These are phyloP conservation scores for Fraxinus nigra DNA, from an alignment of 305 asterid species.

Conservation along the genomic window DNA sequence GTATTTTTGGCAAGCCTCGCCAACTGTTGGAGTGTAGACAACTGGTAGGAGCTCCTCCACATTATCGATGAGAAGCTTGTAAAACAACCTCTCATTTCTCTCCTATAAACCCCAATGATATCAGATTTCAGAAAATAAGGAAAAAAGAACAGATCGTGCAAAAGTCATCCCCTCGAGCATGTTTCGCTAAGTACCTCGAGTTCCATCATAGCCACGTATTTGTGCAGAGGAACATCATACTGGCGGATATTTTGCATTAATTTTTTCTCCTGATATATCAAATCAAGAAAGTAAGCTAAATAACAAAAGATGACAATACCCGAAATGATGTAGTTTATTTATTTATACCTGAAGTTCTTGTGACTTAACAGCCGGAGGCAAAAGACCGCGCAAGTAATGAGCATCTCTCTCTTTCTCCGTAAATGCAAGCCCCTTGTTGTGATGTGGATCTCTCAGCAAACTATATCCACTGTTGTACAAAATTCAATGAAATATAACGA, in stretches of 20 bases:
- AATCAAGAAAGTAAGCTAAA: slow-evolving; percentile 8
- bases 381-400: slow-evolving; percentile 81
- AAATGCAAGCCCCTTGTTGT: slow-evolving; percentile 90
- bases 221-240: slow-evolving; percentile 73
- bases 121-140: neutral
- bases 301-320: neutral
- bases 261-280: slow-evolving; percentile 61
- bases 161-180: neutral
- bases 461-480: slow-evolving; percentile 53
- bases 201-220: slow-evolving; percentile 81
- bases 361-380: slow-evolving; percentile 57
- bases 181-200: slow-evolving; percentile 54
- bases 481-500: neutral
- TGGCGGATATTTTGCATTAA: slow-evolving; percentile 59
- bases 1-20: slow-evolving; percentile 73
- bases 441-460: slow-evolving; percentile 80
- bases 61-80: slow-evolving; percentile 79
- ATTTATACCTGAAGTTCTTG: slow-evolving; percentile 73
- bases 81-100: slow-evolving; percentile 78
- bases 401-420: slow-evolving; percentile 78
- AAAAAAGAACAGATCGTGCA: neutral
- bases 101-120: slow-evolving; percentile 42
- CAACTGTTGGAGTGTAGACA: slow-evolving; percentile 82
- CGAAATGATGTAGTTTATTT: neutral
- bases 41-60: slow-evolving; percentile 87